Percentiles rank a stretch among this genome's conserved stretches.
Evolutionary conservation across 805 yeast genomes (phyloP).

Genomic region (Barnettozyma salicaria): DNA sequence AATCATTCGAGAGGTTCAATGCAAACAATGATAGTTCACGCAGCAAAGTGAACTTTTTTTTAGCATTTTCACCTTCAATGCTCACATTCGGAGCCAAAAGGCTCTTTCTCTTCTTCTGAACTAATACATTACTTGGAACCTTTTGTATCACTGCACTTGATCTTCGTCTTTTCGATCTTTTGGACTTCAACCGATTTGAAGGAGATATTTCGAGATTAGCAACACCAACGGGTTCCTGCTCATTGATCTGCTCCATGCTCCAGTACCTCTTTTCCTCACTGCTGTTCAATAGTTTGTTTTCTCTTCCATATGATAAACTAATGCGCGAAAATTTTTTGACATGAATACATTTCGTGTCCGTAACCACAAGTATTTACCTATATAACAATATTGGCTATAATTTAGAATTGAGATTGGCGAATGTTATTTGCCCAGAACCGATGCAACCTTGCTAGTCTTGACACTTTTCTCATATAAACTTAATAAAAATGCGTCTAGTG

Average conservation of each 20-base stretch:
- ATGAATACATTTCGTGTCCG: no score
- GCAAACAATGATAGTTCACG: constrained; percentile 26
- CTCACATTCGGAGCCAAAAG: constrained; percentile 28
- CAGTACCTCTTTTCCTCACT: no score
- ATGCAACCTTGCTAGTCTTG: constrained; percentile 2
- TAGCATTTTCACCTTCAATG: constrained; percentile 26
- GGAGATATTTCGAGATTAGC: constrained; percentile 3
- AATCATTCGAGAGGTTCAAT: constrained; percentile 25
- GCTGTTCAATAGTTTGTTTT: no score
- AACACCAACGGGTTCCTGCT: constrained; percentile 6
- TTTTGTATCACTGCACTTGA: constrained; percentile 20
- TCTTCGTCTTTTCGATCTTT: constrained; percentile 21
- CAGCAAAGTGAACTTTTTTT: constrained; percentile 16
- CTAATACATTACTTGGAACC: constrained; percentile 5
- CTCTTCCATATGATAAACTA: no score
- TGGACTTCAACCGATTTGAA: neutral
- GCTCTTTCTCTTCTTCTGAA: constrained; percentile 30
- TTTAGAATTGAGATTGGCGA: no score
- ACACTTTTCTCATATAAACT: constrained; percentile 4
- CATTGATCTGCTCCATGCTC: constrained; percentile 1
- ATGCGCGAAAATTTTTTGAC: constrained; percentile 2
- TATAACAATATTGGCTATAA: no score
- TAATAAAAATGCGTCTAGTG: constrained; percentile 5
- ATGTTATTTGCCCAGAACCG: constrained; percentile 3
- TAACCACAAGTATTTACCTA: no score